Evolutionary conservation across 345 rosid genomes (phyloP).

Genomic region (Turnera subulata): DNA sequence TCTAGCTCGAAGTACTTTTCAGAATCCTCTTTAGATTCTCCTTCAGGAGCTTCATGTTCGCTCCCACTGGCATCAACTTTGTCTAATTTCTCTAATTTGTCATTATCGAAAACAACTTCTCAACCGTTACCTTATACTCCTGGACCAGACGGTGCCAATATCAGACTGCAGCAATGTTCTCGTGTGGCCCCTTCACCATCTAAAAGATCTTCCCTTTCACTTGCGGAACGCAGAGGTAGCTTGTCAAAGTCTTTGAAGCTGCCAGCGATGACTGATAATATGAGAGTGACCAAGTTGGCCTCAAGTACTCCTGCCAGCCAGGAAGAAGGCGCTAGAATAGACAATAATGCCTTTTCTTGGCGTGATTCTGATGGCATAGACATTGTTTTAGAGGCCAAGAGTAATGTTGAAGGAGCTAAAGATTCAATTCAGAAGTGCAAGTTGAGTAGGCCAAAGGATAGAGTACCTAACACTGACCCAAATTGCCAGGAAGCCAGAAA

Average conservation of each 20-base stretch:
- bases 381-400: constrained; percentile 46
- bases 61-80: constrained; percentile 49
- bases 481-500: constrained; percentile 28
- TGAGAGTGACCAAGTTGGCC: constrained; percentile 25
- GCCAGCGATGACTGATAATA: constrained; percentile 50
- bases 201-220: constrained; percentile 58
- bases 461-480: constrained; percentile 30
- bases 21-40: constrained; percentile 66
- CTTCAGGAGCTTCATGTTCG: constrained; percentile 54
- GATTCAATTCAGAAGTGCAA: constrained; percentile 26
- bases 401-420: constrained; percentile 31
- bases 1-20: constrained; percentile 51
- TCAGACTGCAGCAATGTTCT: constrained; percentile 29
- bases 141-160: constrained; percentile 31
- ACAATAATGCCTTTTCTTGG: constrained; percentile 31
- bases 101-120: constrained; percentile 45
- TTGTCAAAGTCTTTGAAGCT: constrained; percentile 65
- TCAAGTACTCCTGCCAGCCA: constrained; percentile 21
- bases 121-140: constrained; percentile 28
- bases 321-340: constrained; percentile 28
- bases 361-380: constrained; percentile 43
- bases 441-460: constrained; percentile 32
- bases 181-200: constrained; percentile 29
- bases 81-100: constrained; percentile 61
- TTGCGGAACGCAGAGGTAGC: constrained; percentile 85